Evolutionary conservation across 2,329 filamentous ascomycete species (phyloP).

Genomic region (Botrytis cinerea): DNA sequence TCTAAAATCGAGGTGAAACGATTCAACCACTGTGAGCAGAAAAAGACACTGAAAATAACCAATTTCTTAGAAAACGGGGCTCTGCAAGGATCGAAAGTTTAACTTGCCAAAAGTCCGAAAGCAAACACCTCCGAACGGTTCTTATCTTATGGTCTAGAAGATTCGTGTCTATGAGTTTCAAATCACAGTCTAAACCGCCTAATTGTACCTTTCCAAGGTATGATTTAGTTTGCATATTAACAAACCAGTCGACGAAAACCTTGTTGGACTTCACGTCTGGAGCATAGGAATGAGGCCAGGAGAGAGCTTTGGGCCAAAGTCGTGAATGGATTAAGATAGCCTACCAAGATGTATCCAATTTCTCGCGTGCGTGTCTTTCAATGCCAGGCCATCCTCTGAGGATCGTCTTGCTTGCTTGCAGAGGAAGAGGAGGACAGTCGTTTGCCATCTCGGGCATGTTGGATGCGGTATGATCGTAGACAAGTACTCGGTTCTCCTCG

Average conservation of each 20-base stretch:
- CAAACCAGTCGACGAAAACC: slow-evolving; percentile 25
- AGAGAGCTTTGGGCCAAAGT: slow-evolving; percentile 14
- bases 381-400: slow-evolving; percentile 20
- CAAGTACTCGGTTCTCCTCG: neutral
- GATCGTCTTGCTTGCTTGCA: slow-evolving; percentile 16
- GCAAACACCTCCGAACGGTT: slow-evolving; percentile 31
- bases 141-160: slow-evolving; percentile 27
- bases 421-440: slow-evolving; percentile 6
- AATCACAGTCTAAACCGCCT: slow-evolving; percentile 26
- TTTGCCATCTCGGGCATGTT: slow-evolving; percentile 13
- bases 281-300: neutral
- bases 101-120: slow-evolving; percentile 29
- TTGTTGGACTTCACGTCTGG: slow-evolving; percentile 26
- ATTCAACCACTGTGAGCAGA: slow-evolving; percentile 37
- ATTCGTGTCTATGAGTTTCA: slow-evolving; percentile 26
- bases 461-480: slow-evolving; percentile 12
- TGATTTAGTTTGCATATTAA: slow-evolving; percentile 18
- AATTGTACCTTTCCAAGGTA: slow-evolving; percentile 21
- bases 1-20: slow-evolving; percentile 36
- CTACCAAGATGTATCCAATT: slow-evolving; percentile 29
- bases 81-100: slow-evolving; percentile 2
- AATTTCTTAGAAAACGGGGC: slow-evolving; percentile 18
- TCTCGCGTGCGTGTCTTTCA: slow-evolving; percentile 27
- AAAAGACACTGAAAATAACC: slow-evolving; percentile 33
- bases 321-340: neutral